Conservation (phyloP, 805 yeast genomes). For the Barnettozyma botsteinii region DNA sequence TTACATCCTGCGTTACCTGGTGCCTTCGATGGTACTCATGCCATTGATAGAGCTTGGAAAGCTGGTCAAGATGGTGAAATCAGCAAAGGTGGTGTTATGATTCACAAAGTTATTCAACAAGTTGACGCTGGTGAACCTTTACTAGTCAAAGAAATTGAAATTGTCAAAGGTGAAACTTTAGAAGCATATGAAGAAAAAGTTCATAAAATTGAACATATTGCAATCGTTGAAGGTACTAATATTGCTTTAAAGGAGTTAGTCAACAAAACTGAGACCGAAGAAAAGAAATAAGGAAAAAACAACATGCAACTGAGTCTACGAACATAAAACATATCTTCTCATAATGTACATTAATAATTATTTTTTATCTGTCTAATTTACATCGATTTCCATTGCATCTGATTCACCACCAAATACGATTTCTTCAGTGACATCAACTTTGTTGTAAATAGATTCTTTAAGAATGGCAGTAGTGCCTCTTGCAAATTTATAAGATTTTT, state of each 20-base stretch:
- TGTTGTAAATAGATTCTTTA: constrained; percentile 55
- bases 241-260: constrained; percentile 40
- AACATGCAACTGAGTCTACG: too few relatives aligned
- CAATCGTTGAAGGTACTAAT: constrained; percentile 88
- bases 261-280: neutral
- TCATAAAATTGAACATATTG: constrained; percentile 78
- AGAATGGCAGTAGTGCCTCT: constrained; percentile 93
- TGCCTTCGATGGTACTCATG: constrained; percentile 94
- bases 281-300: neutral
- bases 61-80: constrained; percentile 85
- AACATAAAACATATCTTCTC: too few relatives aligned
- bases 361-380: constrained; percentile 8
- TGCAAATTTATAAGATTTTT: constrained; percentile 75
- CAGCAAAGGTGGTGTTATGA: constrained; percentile 86
- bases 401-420: constrained; percentile 35
- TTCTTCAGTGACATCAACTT: constrained; percentile 58
- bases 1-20: constrained; percentile 97
- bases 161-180: constrained; percentile 65
- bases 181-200: constrained; percentile 80
- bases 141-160: constrained; percentile 69
- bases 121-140: constrained; percentile 93
- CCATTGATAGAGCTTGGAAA: constrained; percentile 93
- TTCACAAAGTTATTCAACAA: constrained; percentile 92
- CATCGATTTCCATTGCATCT: constrained; percentile 49
- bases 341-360: constrained; percentile 6